Conservation (phyloP, 768 basidiomycete species). For the Sporobolomyces phaffii region DNA sequence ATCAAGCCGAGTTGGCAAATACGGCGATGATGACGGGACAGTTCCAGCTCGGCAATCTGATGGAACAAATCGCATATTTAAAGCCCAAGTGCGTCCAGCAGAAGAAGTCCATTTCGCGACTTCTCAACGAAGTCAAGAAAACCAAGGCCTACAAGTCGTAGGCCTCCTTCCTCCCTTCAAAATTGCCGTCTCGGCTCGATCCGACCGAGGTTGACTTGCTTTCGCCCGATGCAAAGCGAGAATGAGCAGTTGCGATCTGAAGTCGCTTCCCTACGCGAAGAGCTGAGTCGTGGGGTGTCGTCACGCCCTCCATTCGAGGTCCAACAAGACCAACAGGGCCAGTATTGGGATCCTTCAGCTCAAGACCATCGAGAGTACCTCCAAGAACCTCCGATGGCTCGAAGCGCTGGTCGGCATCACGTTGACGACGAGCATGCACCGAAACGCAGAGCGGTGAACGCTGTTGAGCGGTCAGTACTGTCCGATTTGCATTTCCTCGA, state of each 20-base stretch:
- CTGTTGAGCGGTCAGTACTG: too few species aligned
- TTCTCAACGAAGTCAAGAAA: background rate
- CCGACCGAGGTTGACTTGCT: background rate
- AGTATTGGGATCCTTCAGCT: background rate
- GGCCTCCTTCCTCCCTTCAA: too few species aligned
- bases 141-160: constrained; percentile 1
- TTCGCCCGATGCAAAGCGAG: background rate
- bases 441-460: too few species aligned
- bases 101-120: constrained; percentile 6
- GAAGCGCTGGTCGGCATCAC: too few species aligned
- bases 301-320: too few species aligned
- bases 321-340: background rate
- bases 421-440: too few species aligned
- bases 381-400: too few species aligned
- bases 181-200: too few species aligned
- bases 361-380: too few species aligned
- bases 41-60: constrained; percentile 17
- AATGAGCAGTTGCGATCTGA: background rate
- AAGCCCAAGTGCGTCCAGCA: constrained; percentile 23
- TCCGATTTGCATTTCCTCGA: too few species aligned
- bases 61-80: constrained; percentile 18
- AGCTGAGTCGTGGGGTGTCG: too few species aligned
- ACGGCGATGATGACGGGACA: background rate
- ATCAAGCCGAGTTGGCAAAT: background rate
- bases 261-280: background rate